Conservation (phyloP, 2,329 filamentous ascomycete species). For the Emergomyces pasteurianus region DNA sequence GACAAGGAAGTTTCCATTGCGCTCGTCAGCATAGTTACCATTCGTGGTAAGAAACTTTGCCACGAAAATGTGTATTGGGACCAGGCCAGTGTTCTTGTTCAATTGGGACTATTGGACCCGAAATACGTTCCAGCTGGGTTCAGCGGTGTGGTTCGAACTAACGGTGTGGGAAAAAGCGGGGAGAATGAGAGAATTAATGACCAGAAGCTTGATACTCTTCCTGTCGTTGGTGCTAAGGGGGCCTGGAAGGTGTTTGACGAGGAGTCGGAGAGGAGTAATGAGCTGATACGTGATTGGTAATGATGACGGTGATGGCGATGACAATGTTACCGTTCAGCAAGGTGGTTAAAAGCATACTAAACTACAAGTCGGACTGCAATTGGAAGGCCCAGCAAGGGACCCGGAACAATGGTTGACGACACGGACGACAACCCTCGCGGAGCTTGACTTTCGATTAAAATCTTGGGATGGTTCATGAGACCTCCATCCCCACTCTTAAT, state of each 20-base stretch:
- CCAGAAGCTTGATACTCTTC: conserved; percentile 17
- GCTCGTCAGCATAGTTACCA: conserved; percentile 44
- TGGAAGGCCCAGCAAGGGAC: not conserved
- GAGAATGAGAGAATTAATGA: not conserved
- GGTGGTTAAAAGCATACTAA: not conserved
- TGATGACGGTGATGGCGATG: not conserved
- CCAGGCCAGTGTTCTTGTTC: conserved; percentile 48
- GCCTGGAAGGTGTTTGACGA: conserved; percentile 22
- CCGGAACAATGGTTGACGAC: not conserved
- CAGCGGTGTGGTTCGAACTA: not conserved
- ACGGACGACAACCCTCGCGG: not conserved
- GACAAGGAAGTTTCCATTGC: conserved; percentile 46
- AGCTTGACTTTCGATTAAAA: not conserved
- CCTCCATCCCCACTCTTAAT: not conserved
- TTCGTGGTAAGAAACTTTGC: conserved; percentile 40
- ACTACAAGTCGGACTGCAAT: not conserved
- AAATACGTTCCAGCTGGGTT: conserved; percentile 39
- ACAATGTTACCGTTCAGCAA: not conserved
- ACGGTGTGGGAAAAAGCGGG: conserved; percentile 7
- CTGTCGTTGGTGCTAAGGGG: conserved; percentile 25
- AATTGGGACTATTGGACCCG: conserved; percentile 46
- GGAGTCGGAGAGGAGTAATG: conserved; percentile 11
- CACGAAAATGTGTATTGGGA: conserved; percentile 52
- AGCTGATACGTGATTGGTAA: not conserved
- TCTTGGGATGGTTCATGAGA: not conserved